Percentiles rank a stretch among this genome's conserved stretches.
Conservation (phyloP, 805 yeast genomes). For the Dipodascus geniculatus region DNA sequence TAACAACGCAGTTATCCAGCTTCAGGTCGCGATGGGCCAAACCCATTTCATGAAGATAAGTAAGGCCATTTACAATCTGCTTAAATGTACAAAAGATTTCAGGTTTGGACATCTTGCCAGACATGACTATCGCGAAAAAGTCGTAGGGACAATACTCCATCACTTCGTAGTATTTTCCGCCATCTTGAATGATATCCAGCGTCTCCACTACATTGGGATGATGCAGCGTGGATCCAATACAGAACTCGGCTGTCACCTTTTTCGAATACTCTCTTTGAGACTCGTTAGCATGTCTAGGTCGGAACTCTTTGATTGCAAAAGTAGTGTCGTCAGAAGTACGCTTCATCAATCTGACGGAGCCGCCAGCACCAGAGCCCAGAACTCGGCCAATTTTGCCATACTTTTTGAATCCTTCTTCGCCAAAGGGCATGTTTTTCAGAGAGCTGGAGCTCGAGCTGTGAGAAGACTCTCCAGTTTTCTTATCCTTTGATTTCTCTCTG, state of each 20-base stretch:
- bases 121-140: conserved; percentile 87
- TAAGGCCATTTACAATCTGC: conserved; percentile 67
- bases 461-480: conserved; percentile 1
- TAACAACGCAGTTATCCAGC: conserved; percentile 86
- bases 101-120: conserved; percentile 57
- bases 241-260: conserved; percentile 73
- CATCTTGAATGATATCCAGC: conserved; percentile 65
- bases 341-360: conserved; percentile 73
- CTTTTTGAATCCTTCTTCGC: conserved; percentile 38
- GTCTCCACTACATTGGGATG: conserved; percentile 78
- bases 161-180: conserved; percentile 51
- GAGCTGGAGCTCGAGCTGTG: conserved; percentile 4
- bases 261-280: conserved; percentile 55
- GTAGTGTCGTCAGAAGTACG: conserved; percentile 47
- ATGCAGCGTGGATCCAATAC: conserved; percentile 64
- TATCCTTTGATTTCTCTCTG: conserved; percentile 4
- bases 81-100: conserved; percentile 75
- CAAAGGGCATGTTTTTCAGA: conserved; percentile 24
- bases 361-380: conserved; percentile 90
- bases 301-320: conserved; percentile 81
- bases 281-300: conserved; percentile 53
- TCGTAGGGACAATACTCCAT: conserved; percentile 93
- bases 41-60: conserved; percentile 68
- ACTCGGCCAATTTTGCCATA: conserved; percentile 67
- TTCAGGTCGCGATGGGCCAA: conserved; percentile 89